These are phyloP conservation scores for Caryopteris hybrid DNA, from an alignment of 305 asterid genomes.

Conservation along the genomic window DNA sequence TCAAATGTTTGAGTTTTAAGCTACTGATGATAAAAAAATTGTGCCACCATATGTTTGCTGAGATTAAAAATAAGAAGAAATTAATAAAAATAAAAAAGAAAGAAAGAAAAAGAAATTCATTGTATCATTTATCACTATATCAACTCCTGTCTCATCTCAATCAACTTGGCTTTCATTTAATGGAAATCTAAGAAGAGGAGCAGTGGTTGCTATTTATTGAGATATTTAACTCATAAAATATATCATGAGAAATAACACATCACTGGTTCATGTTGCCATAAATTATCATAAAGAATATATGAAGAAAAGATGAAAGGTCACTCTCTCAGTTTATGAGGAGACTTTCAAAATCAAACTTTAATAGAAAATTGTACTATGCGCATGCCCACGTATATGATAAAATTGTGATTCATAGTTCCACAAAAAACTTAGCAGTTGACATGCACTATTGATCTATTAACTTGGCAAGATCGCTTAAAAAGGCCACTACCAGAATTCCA, in stretches of 20 bases:
- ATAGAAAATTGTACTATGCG: neutral
- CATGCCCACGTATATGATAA: neutral
- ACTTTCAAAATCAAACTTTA: neutral
- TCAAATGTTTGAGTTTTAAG: neutral
- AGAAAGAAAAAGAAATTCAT: no score
- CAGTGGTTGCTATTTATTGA: neutral
- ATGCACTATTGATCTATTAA: neutral
- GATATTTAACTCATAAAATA: neutral
- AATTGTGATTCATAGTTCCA: neutral
- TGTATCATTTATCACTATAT: neutral
- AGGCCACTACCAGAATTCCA: neutral
- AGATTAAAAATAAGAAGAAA: no score
- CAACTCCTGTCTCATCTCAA: neutral
- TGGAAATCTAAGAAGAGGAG: neutral
- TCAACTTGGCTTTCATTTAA: neutral
- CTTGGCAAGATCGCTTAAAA: neutral
- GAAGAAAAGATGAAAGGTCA: neutral
- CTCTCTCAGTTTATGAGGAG: neutral
- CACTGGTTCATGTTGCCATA: neutral
- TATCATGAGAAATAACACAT: neutral
- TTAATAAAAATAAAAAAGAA: no score
- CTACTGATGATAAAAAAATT: neutral
- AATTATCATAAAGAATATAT: neutral
- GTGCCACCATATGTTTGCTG: neutral
- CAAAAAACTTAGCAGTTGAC: neutral